These are phyloP conservation scores for Geranium rotundifolium DNA, from an alignment of 345 rosid genomes.

Conservation along the genomic window DNA sequence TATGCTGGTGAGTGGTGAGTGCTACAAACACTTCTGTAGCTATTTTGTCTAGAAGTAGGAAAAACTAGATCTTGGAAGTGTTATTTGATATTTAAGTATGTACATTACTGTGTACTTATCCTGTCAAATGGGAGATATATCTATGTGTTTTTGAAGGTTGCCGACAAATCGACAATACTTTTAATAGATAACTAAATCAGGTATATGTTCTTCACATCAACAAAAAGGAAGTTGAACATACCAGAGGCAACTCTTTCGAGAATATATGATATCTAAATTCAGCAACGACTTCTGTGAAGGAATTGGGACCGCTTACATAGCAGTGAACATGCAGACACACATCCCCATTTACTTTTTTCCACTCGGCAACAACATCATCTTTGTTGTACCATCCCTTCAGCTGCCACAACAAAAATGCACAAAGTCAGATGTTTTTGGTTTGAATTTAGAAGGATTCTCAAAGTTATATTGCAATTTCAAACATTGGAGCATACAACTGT, in stretches of 20 bases:
- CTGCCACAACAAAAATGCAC: slow-evolving; percentile 16
- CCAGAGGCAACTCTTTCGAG: slow-evolving; percentile 88
- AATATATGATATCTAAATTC: slow-evolving; percentile 86
- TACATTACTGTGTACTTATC: no score
- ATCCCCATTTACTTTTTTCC: slow-evolving; percentile 62
- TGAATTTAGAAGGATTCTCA: neutral
- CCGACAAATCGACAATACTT: neutral
- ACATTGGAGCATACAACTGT: no score
- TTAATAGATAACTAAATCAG: neutral
- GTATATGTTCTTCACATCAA: neutral
- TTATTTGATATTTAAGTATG: no score
- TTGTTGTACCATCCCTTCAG: slow-evolving; percentile 76
- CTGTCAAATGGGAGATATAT: no score
- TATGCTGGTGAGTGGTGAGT: no score
- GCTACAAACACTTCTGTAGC: no score
- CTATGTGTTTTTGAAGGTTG: no score
- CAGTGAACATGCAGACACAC: slow-evolving; percentile 65
- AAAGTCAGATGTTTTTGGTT: neutral
- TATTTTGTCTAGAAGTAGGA: no score
- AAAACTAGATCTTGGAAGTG: no score
- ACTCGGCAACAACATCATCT: slow-evolving; percentile 91
- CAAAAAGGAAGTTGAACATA: slow-evolving; percentile 5
- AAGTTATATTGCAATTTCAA: neutral
- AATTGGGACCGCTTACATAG: slow-evolving; percentile 68
- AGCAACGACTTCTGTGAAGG: slow-evolving; percentile 59